Evolutionary conservation across 108 stramenopile genomes (phyloP), one percentile per base, ranked within the genome.

Genomic region (Pseudonitzschia pungens): DNA sequence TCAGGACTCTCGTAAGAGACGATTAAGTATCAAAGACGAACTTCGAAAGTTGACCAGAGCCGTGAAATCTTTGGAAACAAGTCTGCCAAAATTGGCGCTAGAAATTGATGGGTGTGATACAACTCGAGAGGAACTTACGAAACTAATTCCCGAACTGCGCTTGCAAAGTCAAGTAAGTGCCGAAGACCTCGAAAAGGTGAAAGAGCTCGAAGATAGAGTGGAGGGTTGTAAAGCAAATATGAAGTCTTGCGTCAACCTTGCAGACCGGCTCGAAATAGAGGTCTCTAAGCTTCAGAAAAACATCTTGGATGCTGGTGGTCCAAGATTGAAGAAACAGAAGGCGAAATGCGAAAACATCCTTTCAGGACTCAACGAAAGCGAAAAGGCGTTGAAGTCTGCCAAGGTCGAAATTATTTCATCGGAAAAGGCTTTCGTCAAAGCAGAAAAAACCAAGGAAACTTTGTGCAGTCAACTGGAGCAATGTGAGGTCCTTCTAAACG

Each of bases 281-380:
- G 94, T 97, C 7, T 81, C 89, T 24, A 85, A 87, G 16, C 74
- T 98, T 20, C 97, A 98, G 72, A 84, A 92, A 32, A 74, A 76
- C 20, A 97, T 98, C 71, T 63, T 96, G 33, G 92, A 96, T 57
- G 93, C 94, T 53, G 99, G 97, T 31, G 97, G 97, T 24, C 72
- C 82, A 48, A 79, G 81, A 54, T 81, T 97, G 45, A 97, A 97
- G 78, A 88, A 88, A 33, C 94, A 95, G 62, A 86, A 90, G 69
- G 81, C 81, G 40, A 75, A 79, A n/a, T 88, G 89, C 65, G 92
- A 92, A 29, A 83, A 89, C 62, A 81, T 84, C 53, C 58, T 90
- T 33, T 76, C 73, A 12, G 67, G 80, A 10, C 56, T 91, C 60
- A 87, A 89, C 52, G 81, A 89, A 24, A 77, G 90, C 15, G 86